Evolutionary conservation across 2,329 filamentous ascomycete genomes (phyloP), one percentile per base, ranked within the genome.

Genomic region (Chaetomium sp.): DNA sequence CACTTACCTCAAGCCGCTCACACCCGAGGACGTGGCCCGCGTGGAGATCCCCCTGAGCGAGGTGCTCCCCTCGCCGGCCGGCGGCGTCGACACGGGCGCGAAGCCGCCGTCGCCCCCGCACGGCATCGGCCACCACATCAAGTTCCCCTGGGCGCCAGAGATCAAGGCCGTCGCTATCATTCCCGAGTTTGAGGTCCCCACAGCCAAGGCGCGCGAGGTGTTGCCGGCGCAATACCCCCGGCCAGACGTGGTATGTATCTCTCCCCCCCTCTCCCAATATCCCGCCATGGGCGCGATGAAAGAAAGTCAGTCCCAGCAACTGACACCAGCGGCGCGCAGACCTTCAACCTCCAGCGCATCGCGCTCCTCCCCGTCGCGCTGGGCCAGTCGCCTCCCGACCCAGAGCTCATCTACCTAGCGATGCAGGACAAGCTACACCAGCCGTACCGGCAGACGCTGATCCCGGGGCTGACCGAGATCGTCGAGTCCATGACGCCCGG

Each of bases 381-480:
- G 54, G 93, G 93, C 69, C 89, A 92, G 76, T 94, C 91, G 8
- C 94, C 95, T 10, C 94, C 93, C 1, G 90, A 97, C 74, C 90
- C 95, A 25, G 90, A 96, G 72, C 90, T 96, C 78, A 99, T 99
- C 76, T 96, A 96, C 80, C 88, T 96, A 56, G 94, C 93, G 55
- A 99, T 99, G 95, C 95, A 98, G 80, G 95, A 99, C 81, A 96
- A 93, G 79, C 87, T 99, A 67, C 95, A 99, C 80, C 95, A 99
- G 78, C 95, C 93, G 51, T 98, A 99, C 81, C 90, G 95, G 61
- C 90, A 95, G 78, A 90, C 86, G 2, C 85, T 99, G 67, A 96
- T 99, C 71, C 95, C 95, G 1, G 95, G 94, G 0, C 84, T 99
- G 64, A 90, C 91, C 19, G 90, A 97, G 75, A 94, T 99, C 61